Conservation (phyloP, 75 land plant genomes). For the Sequoia sempervirens region DNA sequence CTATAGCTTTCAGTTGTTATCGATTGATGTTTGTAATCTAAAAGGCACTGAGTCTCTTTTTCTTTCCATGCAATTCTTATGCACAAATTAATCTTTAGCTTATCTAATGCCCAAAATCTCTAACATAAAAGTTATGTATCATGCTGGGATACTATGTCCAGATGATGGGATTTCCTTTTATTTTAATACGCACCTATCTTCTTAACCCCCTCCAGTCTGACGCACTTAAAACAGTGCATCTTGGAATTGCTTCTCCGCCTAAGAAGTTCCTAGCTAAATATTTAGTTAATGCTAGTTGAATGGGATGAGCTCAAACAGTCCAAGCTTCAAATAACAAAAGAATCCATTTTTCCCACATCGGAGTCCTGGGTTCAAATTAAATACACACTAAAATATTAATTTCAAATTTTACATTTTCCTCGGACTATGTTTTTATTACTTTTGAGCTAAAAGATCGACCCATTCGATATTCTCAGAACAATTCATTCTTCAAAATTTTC, state of each 20-base stretch:
- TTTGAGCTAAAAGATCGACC: background rate
- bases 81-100: background rate
- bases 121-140: background rate
- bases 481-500: background rate
- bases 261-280: too few relatives aligned
- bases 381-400: background rate
- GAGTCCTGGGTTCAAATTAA: too few relatives aligned
- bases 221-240: too few relatives aligned
- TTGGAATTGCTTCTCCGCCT: too few relatives aligned
- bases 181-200: background rate
- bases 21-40: background rate
- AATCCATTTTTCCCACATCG: too few relatives aligned
- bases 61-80: background rate
- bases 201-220: too few relatives aligned
- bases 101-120: background rate
- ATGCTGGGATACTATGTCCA: background rate
- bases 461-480: background rate
- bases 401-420: background rate
- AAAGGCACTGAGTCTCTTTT: background rate
- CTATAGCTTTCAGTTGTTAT: background rate
- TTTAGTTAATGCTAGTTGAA: background rate
- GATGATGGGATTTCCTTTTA: background rate
- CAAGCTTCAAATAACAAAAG: too few relatives aligned
- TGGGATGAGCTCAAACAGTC: too few relatives aligned
- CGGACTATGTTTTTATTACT: background rate